These are phyloP conservation scores for Clonostachys byssicola DNA, from an alignment of 2,329 filamentous ascomycete species.

Conservation along the genomic window DNA sequence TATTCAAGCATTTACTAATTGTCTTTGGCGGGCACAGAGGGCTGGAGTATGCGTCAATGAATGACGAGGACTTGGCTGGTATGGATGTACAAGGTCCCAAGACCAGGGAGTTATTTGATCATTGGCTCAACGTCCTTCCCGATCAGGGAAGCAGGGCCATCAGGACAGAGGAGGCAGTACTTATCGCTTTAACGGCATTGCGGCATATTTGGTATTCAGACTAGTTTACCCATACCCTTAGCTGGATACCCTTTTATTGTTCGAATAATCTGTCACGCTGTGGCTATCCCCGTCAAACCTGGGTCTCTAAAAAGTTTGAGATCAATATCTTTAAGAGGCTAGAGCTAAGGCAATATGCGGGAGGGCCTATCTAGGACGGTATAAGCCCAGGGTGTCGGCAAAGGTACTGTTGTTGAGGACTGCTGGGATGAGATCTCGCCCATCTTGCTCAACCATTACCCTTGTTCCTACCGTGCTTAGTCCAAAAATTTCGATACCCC, in stretches of 20 bases:
- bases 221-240: background rate
- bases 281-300: no score
- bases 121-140: constrained; percentile 78
- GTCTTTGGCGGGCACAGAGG: constrained; percentile 80
- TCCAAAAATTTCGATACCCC: constrained; percentile 14
- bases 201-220: constrained; percentile 49
- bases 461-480: constrained; percentile 18
- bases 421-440: constrained; percentile 11
- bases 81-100: constrained; percentile 62
- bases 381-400: constrained; percentile 18
- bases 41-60: constrained; percentile 69
- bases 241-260: constrained; percentile 7
- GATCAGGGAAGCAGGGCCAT: constrained; percentile 80
- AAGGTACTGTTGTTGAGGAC: constrained; percentile 19
- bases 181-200: constrained; percentile 69
- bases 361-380: constrained; percentile 3
- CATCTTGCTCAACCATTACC: constrained; percentile 16
- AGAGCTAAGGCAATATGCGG: no score
- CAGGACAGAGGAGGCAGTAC: constrained; percentile 78
- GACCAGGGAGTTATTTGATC: constrained; percentile 72
- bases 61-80: constrained; percentile 47
- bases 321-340: no score
- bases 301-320: no score
- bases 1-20: constrained; percentile 69
- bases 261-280: no score